These are phyloP conservation scores for Pythium aristosporum DNA, from an alignment of 352 stramenopile species.

Conservation along the genomic window DNA sequence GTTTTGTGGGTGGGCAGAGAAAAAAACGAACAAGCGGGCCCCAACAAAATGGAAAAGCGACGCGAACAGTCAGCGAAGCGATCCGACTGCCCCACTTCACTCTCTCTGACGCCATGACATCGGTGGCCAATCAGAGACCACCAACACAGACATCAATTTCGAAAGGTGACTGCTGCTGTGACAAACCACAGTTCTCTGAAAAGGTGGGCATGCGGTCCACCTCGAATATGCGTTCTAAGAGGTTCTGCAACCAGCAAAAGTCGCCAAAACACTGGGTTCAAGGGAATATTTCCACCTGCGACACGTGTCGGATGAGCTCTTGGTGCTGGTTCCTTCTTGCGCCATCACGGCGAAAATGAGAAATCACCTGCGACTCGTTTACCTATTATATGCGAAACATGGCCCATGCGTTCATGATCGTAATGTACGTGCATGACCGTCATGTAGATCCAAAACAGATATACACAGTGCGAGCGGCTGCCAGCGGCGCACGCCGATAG, in stretches of 20 bases:
- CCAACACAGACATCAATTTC: constrained; percentile 9
- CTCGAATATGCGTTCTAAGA: constrained; percentile 6
- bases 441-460: not conserved
- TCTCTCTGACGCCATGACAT: not conserved
- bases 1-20: not conserved
- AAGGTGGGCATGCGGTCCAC: not conserved
- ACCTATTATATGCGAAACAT: not conserved
- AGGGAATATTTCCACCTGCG: constrained; percentile 4
- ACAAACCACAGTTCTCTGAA: not conserved
- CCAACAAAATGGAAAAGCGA: not conserved
- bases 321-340: not conserved
- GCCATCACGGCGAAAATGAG: not conserved
- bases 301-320: constrained; percentile 5
- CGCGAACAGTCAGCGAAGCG: not conserved
- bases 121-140: not conserved
- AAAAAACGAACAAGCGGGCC: not conserved
- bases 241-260: not conserved
- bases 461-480: constrained; percentile 19
- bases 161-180: not conserved
- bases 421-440: not conserved
- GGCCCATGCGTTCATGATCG: not conserved
- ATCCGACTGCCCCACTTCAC: not conserved
- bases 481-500: not conserved
- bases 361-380: no score
- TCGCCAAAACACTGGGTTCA: not conserved